Conservation (phyloP, 768 basidiomycete species). For the Lactarius hatsudake region DNA sequence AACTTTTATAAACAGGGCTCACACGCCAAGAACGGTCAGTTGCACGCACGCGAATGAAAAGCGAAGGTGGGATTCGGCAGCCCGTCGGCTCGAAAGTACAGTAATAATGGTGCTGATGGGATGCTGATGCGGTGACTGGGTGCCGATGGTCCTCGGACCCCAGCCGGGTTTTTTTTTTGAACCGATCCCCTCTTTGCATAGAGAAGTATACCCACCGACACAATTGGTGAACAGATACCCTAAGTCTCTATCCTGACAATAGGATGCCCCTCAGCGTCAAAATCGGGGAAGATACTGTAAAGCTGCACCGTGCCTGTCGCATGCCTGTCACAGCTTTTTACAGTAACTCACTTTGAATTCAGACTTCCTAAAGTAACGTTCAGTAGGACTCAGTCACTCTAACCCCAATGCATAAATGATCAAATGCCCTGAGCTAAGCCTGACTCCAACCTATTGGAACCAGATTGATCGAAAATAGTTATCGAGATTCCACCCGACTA, state of each 20-base stretch:
- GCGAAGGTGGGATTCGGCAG: background rate
- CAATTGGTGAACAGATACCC: background rate
- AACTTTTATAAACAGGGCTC: too few species aligned
- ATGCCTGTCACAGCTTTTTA: background rate
- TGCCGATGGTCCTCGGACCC: background rate
- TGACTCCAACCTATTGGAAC: background rate
- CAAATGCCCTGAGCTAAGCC: background rate
- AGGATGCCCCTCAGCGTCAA: background rate
- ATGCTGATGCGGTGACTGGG: too few species aligned
- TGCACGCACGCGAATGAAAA: too few species aligned
- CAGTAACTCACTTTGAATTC: background rate
- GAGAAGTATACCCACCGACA: background rate
- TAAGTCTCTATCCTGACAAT: background rate
- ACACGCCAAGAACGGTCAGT: too few species aligned
- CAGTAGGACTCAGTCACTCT: background rate
- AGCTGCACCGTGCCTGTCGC: background rate
- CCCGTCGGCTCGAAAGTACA: too few species aligned
- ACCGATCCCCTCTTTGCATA: too few species aligned
- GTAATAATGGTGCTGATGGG: too few species aligned
- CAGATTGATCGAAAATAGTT: background rate
- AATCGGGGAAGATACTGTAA: background rate
- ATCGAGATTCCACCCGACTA: background rate
- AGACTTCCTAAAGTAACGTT: background rate
- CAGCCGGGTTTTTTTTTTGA: background rate
- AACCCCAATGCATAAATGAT: background rate